Evolutionary conservation across 2,329 filamentous ascomycete genomes (phyloP).

Genomic region (Calonectria hawksworthii): DNA sequence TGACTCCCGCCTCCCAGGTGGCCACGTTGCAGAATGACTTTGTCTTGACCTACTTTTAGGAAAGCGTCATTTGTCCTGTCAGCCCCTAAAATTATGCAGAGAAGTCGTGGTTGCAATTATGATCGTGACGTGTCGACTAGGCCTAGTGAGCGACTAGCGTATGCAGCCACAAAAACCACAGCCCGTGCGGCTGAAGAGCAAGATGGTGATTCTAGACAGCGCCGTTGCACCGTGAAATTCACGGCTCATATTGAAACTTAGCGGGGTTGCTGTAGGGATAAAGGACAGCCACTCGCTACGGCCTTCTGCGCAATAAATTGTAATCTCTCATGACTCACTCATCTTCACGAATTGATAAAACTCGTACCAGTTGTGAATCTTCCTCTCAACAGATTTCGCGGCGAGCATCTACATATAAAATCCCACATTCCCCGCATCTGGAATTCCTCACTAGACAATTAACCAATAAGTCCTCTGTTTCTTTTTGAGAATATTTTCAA

Average conservation of each 20-base stretch:
- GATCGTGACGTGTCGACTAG: neutral
- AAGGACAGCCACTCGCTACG: neutral
- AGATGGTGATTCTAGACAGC: neutral
- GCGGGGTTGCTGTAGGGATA: neutral
- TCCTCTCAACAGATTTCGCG: neutral
- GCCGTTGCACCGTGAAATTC: neutral
- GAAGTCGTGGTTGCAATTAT: neutral
- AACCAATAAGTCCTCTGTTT: neutral
- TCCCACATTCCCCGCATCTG: neutral
- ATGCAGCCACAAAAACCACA: neutral
- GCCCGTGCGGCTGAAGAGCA: neutral
- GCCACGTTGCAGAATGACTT: neutral
- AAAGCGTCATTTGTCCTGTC: neutral
- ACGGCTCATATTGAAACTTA: neutral
- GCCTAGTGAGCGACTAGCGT: neutral
- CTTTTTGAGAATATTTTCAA: neutral
- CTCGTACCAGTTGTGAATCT: too few relatives aligned
- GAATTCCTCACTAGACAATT: neutral
- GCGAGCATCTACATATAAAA: neutral
- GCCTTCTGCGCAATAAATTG: neutral
- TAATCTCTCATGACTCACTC: neutral
- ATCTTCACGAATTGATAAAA: neutral
- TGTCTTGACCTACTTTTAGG: neutral
- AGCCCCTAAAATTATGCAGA: neutral
- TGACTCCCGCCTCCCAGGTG: neutral